These are phyloP conservation scores for Rhodotorula sp. DNA, from an alignment of 1,284 basidiomycete species.

Conservation along the genomic window DNA sequence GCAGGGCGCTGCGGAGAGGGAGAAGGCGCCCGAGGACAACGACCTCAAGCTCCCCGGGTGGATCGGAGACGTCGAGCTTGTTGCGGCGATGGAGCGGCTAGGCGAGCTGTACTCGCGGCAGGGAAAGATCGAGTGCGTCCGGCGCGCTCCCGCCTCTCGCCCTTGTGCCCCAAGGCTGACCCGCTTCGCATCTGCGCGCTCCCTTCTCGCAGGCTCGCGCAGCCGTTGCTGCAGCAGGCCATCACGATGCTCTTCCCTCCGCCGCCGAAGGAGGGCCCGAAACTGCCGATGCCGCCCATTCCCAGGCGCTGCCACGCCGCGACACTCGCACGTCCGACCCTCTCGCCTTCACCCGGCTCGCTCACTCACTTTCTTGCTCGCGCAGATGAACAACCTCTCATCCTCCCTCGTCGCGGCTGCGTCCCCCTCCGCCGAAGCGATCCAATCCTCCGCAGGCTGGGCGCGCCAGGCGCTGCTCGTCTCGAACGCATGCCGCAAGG, in stretches of 20 bases:
- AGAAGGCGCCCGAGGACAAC: background rate
- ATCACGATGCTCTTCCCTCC: conserved; percentile 37
- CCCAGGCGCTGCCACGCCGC: conserved; percentile 38
- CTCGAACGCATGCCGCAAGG: conserved; percentile 27
- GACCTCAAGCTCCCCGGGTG: conserved; percentile 27
- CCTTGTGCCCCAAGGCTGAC: too few relatives aligned
- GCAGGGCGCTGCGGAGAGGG: background rate
- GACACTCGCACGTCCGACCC: conserved; percentile 27
- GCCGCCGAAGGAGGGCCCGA: conserved; percentile 26
- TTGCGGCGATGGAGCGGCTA: conserved; percentile 36
- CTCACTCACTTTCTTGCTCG: background rate
- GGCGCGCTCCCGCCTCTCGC: background rate
- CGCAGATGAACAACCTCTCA: conserved; percentile 43
- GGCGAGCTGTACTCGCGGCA: conserved; percentile 36
- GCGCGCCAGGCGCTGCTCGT: conserved; percentile 32
- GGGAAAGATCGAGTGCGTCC: conserved; percentile 35
- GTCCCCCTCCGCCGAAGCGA: conserved; percentile 11
- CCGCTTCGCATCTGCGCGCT: background rate
- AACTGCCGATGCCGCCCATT: conserved; percentile 17
- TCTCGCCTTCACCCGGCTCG: background rate
- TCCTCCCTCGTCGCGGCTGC: conserved; percentile 34
- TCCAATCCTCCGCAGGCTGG: conserved; percentile 36
- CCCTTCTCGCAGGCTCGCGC: conserved; percentile 21
- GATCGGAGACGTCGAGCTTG: conserved; percentile 34
- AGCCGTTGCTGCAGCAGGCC: conserved; percentile 37